Evolutionary conservation across 768 basidiomycete species (phyloP), one percentile per base, ranked within the genome.

Genomic region (Strobilomyces dryophilus): DNA sequence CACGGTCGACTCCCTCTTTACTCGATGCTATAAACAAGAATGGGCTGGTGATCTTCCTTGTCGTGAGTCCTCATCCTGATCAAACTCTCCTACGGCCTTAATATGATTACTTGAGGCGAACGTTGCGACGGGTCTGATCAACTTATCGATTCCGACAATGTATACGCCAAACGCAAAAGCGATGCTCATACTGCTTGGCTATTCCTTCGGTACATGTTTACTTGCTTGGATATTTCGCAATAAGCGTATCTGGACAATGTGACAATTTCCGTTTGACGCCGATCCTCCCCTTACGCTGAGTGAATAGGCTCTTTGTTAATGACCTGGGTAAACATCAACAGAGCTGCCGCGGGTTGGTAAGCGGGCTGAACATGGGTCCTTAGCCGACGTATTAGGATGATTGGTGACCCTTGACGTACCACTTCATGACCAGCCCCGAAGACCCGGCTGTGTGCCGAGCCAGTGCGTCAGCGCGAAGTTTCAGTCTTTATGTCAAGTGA

Each of bases 11-110:
- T 3, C 81, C 80, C 1, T 61, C 68, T 24, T 71, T 98, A 27
- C 73, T 98, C 14, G 84, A 88, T 26, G 90, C 90, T 1, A 75
- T 97, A 47, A 98, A 98, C 65, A 77, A 73, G 54, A 94, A 98
- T 57, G 82, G 87, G 0, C 70, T 98, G 11, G 71, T 74, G 7
- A 61, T 95, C 20, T 99, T 99, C 69, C 78, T 99, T 1, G 55
- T 89, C 21, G 95, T 93, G 58, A 56, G 89, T 78, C 11, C 18
- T 35, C 7, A 45, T 44, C 42, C 12, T 11, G 10, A n/a, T 5
- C 6, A 21, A 34, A 17, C 32, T 15, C 21, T 15, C 18, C 11
- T 2, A n/a, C 15, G 49, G 26, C 32, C 45, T 56, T 32, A 45
- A 5, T 12, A 26, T 6, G 24, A 10, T 10, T 35, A 26, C 54